Conservation (phyloP, 495 filamentous ascomycete genomes). For the Hypoxylon lienhwacheense region DNA sequence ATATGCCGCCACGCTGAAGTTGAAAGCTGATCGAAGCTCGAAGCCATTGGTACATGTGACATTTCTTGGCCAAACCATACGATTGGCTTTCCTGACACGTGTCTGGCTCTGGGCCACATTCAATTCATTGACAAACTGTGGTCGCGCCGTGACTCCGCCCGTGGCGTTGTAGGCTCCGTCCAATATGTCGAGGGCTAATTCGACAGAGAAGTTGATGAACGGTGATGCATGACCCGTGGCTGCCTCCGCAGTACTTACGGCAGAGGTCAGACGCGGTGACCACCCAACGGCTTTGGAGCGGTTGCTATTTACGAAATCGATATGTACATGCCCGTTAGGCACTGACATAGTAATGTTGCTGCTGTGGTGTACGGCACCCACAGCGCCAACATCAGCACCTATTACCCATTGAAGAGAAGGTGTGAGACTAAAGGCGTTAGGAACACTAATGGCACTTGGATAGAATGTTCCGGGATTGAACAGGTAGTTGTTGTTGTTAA, state of each 20-base stretch:
- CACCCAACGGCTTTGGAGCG: constrained; percentile 32
- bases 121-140: constrained; percentile 28
- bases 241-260: constrained; percentile 26
- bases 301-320: constrained; percentile 32
- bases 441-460: constrained; percentile 31
- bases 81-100: constrained; percentile 18
- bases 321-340: constrained; percentile 36
- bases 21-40: constrained; percentile 27
- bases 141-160: constrained; percentile 18
- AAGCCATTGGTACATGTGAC: constrained; percentile 25
- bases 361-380: constrained; percentile 26
- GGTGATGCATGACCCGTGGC: constrained; percentile 29
- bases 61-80: constrained; percentile 28
- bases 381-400: constrained; percentile 32
- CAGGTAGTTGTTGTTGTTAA: constrained; percentile 24
- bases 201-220: constrained; percentile 24
- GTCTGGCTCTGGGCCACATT: constrained; percentile 23
- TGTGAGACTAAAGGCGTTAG: constrained; percentile 32
- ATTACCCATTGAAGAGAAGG: constrained; percentile 34
- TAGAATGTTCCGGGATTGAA: constrained; percentile 31
- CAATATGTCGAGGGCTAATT: constrained; percentile 20
- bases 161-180: constrained; percentile 15
- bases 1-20: constrained; percentile 25
- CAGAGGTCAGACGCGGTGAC: constrained; percentile 30
- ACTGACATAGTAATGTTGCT: constrained; percentile 28